Evolutionary conservation across 164 flowering plant species (phyloP).

Genomic region (Piper betle): DNA sequence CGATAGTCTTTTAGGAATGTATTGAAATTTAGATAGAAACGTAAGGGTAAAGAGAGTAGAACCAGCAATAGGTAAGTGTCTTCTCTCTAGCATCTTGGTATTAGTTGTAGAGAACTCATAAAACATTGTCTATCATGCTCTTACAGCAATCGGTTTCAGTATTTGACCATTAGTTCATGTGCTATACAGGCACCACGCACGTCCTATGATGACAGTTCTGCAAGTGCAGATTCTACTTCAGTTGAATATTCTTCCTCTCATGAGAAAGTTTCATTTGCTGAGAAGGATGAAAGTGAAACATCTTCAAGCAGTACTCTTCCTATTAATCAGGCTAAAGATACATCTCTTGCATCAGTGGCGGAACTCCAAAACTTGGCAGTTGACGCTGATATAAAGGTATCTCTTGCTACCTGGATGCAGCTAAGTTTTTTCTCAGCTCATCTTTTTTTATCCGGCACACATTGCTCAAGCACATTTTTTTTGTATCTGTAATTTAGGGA

Average conservation of each 20-base stretch:
- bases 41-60: no score
- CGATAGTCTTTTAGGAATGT: no score
- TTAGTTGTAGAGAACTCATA: no score
- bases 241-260: constrained; percentile 19
- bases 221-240: constrained; percentile 18
- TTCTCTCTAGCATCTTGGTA: no score
- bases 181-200: constrained; percentile 22
- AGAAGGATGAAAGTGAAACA: constrained; percentile 35
- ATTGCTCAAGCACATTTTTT: neutral
- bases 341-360: constrained; percentile 69
- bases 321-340: constrained; percentile 32
- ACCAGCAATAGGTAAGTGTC: no score
- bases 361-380: constrained; percentile 87
- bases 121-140: no score
- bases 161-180: neutral
- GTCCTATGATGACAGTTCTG: constrained; percentile 22
- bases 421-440: neutral
- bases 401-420: neutral
- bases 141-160: neutral
- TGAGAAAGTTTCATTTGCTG: constrained; percentile 28
- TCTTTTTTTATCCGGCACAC: neutral
- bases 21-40: no score
- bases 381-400: constrained; percentile 95
- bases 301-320: constrained; percentile 51
- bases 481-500: constrained; percentile 38